Evolutionary conservation across 805 yeast genomes (phyloP).

Genomic region (Candida railenensis): DNA sequence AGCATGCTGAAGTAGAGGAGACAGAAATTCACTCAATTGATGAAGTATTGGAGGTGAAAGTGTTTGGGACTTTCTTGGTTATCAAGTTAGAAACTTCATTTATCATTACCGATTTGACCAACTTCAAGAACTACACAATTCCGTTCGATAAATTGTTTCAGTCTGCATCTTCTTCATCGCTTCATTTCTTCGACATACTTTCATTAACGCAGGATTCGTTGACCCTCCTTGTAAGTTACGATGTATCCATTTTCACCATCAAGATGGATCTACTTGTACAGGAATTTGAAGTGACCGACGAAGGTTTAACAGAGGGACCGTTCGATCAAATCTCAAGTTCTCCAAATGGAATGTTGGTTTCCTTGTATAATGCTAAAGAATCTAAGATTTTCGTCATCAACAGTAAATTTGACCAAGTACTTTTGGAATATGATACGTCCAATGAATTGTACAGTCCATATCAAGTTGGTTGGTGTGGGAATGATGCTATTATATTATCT

Average conservation of each 20-base stretch:
- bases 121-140: constrained; percentile 38
- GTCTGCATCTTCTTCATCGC: constrained; percentile 10
- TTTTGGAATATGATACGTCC: constrained; percentile 45
- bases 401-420: constrained; percentile 41
- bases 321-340: constrained; percentile 44
- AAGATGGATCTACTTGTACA: constrained; percentile 20
- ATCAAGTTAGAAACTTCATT: constrained; percentile 37
- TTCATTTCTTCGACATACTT: neutral
- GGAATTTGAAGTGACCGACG: constrained; percentile 32
- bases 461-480: constrained; percentile 78
- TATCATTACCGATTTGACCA: constrained; percentile 35
- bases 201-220: constrained; percentile 14
- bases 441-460: constrained; percentile 38
- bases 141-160: constrained; percentile 18
- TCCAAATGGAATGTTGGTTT: constrained; percentile 57
- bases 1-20: constrained; percentile 29
- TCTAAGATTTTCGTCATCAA: constrained; percentile 52
- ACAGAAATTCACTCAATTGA: constrained; percentile 25
- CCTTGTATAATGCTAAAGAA: constrained; percentile 37
- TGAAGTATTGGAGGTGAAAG: constrained; percentile 22
- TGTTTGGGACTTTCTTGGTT: constrained; percentile 45
- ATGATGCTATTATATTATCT: constrained; percentile 72
- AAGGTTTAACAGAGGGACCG: constrained; percentile 48
- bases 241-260: constrained; percentile 25
- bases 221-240: constrained; percentile 24